Evolutionary conservation across 2,329 filamentous ascomycete genomes (phyloP).

Genomic region (Aphanoascus verrucosus): DNA sequence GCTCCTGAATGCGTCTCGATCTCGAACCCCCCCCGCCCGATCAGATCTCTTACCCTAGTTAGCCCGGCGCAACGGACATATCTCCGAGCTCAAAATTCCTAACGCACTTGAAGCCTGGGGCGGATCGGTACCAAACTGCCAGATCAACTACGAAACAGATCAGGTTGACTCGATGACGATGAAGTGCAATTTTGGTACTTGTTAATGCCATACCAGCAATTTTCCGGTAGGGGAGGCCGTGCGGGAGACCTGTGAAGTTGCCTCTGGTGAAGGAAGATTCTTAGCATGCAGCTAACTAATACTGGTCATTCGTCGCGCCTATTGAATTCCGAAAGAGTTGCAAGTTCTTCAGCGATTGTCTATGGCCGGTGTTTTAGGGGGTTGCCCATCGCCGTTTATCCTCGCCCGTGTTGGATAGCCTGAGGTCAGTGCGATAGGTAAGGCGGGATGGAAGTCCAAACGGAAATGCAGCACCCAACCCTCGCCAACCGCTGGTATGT

Average conservation of each 20-base stretch:
- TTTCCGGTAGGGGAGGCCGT: too few relatives aligned
- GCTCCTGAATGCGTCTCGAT: background rate
- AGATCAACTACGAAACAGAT: too few relatives aligned
- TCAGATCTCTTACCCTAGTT: background rate
- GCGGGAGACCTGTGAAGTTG: too few relatives aligned
- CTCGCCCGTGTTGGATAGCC: background rate
- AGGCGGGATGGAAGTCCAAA: background rate
- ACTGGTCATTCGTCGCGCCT: too few relatives aligned
- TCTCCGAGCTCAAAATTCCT: slow-evolving; percentile 1
- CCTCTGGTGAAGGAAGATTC: too few relatives aligned
- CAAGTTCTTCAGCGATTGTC: too few relatives aligned
- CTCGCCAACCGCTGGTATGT: background rate
- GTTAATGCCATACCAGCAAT: too few relatives aligned
- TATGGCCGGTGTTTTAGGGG: background rate
- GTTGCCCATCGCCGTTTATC: background rate
- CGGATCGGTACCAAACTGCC: slow-evolving; percentile 1
- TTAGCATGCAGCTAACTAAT: too few relatives aligned
- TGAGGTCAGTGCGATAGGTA: slow-evolving; percentile 1
- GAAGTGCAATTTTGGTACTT: background rate
- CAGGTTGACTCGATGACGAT: too few relatives aligned
- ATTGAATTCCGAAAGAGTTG: too few relatives aligned
- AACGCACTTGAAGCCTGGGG: background rate
- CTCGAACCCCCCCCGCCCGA: background rate
- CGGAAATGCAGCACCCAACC: slow-evolving; percentile 1
- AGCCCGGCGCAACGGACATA: background rate